Conservation (phyloP, 805 yeast genomes). For the Ogataea ramenticola region DNA sequence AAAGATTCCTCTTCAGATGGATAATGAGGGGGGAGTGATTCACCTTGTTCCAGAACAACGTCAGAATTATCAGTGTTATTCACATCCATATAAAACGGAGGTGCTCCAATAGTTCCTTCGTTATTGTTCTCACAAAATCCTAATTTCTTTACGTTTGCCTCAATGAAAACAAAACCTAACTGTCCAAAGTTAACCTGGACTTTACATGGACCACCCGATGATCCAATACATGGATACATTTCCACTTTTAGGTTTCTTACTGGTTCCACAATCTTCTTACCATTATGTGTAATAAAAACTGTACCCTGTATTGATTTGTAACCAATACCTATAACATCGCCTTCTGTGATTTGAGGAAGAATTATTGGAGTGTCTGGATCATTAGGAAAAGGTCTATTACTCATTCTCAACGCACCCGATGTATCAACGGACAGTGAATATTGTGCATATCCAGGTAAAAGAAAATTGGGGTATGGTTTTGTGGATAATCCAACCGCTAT, state of each 20-base stretch:
- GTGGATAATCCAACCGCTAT: constrained; percentile 64
- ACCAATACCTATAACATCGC: constrained; percentile 53
- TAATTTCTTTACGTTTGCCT: constrained; percentile 64
- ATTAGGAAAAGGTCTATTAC: constrained; percentile 50
- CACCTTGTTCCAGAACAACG: constrained; percentile 61
- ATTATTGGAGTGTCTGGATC: constrained; percentile 36
- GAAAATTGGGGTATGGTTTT: constrained; percentile 67
- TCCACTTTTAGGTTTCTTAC: constrained; percentile 42
- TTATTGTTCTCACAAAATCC: constrained; percentile 47
- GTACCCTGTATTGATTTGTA: constrained; percentile 41
- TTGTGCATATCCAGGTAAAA: constrained; percentile 66
- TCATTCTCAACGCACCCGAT: constrained; percentile 58
- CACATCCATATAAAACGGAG: constrained; percentile 26
- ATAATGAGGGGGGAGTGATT: constrained; percentile 63
- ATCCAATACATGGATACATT: constrained; percentile 48
- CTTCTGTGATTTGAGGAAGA: constrained; percentile 43
- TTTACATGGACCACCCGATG: constrained; percentile 39
- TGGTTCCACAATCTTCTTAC: constrained; percentile 44
- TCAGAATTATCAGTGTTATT: constrained; percentile 29
- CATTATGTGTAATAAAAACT: constrained; percentile 48
- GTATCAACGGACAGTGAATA: constrained; percentile 71
- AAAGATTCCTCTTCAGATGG: constrained; percentile 58
- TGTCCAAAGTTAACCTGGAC: constrained; percentile 74
- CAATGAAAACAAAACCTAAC: constrained; percentile 82
- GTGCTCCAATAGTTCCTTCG: constrained; percentile 32